Percentiles rank a stretch among this genome's conserved stretches.
These are phyloP conservation scores for Dioscorea cayenensis DNA, from an alignment of 116 monocot genomes.

Conservation along the genomic window DNA sequence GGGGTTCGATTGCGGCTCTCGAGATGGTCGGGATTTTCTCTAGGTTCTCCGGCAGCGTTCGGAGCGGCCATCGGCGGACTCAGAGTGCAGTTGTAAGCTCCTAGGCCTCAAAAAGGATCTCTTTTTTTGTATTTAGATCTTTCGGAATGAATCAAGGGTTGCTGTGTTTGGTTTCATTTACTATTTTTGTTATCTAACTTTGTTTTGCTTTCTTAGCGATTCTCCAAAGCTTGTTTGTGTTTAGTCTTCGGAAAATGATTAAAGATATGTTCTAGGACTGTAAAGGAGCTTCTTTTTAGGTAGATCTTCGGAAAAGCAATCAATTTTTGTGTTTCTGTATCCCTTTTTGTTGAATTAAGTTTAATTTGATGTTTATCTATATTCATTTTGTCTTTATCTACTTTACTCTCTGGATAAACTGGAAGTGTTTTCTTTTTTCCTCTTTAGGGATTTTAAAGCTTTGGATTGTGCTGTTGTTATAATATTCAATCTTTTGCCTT, in stretches of 20 bases:
- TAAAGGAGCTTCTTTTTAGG: not conserved
- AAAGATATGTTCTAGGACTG: not conserved
- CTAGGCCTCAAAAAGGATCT: not conserved
- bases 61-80: constrained; percentile 53
- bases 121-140: not conserved
- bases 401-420: not conserved
- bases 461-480: too few species aligned
- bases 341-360: not conserved
- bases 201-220: not conserved
- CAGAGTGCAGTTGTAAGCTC: constrained; percentile 54
- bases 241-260: not conserved
- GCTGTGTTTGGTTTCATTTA: not conserved
- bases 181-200: not conserved
- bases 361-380: not conserved
- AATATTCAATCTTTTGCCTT: not conserved
- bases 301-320: not conserved
- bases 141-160: not conserved
- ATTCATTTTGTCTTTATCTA: not conserved
- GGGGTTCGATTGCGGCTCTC: not conserved
- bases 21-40: constrained; percentile 80
- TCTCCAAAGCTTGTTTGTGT: not conserved
- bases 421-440: not conserved
- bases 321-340: not conserved
- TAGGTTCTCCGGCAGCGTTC: constrained; percentile 28
- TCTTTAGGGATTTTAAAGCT: too few species aligned